phyloP scores from a whole-genome alignment of 768 basidiomycete species.

The Collybia sp. region DNA sequence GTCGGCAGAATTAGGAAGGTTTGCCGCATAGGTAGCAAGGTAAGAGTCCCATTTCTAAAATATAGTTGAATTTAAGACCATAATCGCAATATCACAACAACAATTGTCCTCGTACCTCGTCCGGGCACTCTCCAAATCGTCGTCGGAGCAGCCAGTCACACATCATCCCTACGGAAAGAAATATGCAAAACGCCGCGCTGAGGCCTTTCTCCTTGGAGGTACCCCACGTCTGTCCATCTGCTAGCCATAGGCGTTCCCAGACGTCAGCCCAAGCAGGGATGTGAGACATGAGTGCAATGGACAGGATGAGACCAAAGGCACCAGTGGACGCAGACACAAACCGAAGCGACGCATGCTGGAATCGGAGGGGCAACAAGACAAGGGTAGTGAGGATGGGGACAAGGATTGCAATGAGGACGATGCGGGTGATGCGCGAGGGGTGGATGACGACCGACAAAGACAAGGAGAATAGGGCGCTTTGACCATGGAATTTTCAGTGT shows the following conservation, averaged over 20 bases:
- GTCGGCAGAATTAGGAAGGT: constrained; percentile 47
- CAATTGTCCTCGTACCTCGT: no score
- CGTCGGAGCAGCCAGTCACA: constrained; percentile 52
- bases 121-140: constrained; percentile 59
- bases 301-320: constrained; percentile 48
- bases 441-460: constrained; percentile 14
- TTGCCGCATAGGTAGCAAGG: constrained; percentile 51
- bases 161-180: constrained; percentile 39
- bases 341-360: constrained; percentile 47
- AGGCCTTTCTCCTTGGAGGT: constrained; percentile 51
- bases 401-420: constrained; percentile 36
- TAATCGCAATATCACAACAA: no score
- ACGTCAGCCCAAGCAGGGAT: constrained; percentile 53
- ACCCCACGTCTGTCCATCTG: constrained; percentile 47
- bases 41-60: constrained; percentile 66
- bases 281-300: constrained; percentile 48
- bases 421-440: constrained; percentile 32
- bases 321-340: constrained; percentile 48
- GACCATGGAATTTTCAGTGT: not conserved
- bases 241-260: constrained; percentile 60
- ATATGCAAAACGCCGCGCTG: constrained; percentile 50
- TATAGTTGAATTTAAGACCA: not conserved
- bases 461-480: constrained; percentile 11
- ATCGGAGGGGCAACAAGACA: constrained; percentile 37
- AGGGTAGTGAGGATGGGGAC: constrained; percentile 32